These are phyloP conservation scores for Heliamphora pulchella DNA, from an alignment of 179 eudicot species.

Conservation along the genomic window DNA sequence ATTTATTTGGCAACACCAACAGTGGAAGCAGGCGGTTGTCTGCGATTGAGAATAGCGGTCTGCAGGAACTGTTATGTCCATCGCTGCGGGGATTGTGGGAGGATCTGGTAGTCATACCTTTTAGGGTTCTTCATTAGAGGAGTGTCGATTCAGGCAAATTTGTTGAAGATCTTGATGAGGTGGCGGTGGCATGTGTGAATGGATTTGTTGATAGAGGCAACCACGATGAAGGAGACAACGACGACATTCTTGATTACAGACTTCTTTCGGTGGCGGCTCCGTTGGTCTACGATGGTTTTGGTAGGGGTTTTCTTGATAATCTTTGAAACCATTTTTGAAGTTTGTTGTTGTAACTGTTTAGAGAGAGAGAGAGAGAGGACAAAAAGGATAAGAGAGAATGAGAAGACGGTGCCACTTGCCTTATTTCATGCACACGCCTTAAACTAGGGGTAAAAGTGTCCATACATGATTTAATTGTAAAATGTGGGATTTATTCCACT, in stretches of 20 bases:
- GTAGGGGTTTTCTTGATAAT: slow-evolving; percentile 49
- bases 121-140: slow-evolving; percentile 39
- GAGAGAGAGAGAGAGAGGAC: too few species aligned
- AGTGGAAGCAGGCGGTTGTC: slow-evolving; percentile 41
- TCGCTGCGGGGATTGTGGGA: slow-evolving; percentile 22
- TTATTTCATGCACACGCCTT: too few species aligned
- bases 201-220: slow-evolving; percentile 35
- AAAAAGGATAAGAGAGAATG: too few species aligned
- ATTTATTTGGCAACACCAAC: slow-evolving; percentile 16
- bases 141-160: slow-evolving; percentile 42
- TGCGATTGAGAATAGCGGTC: not conserved
- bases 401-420: too few species aligned
- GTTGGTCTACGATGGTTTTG: slow-evolving; percentile 38
- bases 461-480: too few species aligned
- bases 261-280: slow-evolving; percentile 34
- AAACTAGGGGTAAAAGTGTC: too few species aligned
- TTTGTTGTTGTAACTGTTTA: too few species aligned
- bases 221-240: slow-evolving; percentile 13
- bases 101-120: slow-evolving; percentile 49
- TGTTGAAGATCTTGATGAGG: slow-evolving; percentile 63
- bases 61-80: not conserved
- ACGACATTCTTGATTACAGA: slow-evolving; percentile 32
- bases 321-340: slow-evolving; percentile 60
- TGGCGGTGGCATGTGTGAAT: slow-evolving; percentile 56
- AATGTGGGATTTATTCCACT: too few species aligned